Evolutionary conservation across 768 basidiomycete genomes (phyloP).

Genomic region (Kwoniella botswanensis): DNA sequence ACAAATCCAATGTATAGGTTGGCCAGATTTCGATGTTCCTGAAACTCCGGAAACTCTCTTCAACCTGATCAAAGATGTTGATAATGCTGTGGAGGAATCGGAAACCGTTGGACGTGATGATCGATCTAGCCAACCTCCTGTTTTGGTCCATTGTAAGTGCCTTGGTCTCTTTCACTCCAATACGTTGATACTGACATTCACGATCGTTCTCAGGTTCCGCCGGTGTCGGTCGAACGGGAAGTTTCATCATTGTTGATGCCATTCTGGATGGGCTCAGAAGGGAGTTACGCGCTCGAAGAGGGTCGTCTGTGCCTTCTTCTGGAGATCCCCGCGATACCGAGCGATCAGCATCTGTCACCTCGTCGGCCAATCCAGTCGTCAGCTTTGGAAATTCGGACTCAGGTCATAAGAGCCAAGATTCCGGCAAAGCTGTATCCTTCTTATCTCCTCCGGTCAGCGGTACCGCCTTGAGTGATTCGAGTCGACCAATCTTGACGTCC

Average conservation of each 20-base stretch:
- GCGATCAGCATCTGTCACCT: not conserved
- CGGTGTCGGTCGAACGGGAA: constrained; percentile 92
- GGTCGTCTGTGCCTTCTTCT: not conserved
- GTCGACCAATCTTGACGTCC: not conserved
- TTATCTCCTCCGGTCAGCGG: constrained; percentile 8
- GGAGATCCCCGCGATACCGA: not conserved
- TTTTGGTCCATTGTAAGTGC: constrained; percentile 56
- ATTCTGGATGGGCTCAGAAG: constrained; percentile 49
- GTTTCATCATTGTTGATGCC: constrained; percentile 76
- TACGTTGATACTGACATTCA: not conserved
- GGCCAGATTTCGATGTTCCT: constrained; percentile 97
- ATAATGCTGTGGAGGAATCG: constrained; percentile 52
- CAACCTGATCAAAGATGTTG: constrained; percentile 74
- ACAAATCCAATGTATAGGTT: constrained; percentile 90
- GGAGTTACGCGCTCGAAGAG: constrained; percentile 25
- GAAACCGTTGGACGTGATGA: constrained; percentile 15
- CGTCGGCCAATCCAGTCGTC: not conserved
- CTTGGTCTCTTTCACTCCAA: not conserved
- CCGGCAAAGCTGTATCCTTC: constrained; percentile 33
- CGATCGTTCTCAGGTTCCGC: constrained; percentile 67
- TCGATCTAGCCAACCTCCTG: constrained; percentile 40
- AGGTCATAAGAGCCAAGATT: constrained; percentile 7
- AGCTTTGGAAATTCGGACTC: not conserved
- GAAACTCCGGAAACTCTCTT: constrained; percentile 77
- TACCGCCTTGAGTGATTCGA: not conserved